These are phyloP conservation scores for Beauveria pseudobassiana DNA, from an alignment of 2,329 filamentous ascomycete species.

Conservation along the genomic window DNA sequence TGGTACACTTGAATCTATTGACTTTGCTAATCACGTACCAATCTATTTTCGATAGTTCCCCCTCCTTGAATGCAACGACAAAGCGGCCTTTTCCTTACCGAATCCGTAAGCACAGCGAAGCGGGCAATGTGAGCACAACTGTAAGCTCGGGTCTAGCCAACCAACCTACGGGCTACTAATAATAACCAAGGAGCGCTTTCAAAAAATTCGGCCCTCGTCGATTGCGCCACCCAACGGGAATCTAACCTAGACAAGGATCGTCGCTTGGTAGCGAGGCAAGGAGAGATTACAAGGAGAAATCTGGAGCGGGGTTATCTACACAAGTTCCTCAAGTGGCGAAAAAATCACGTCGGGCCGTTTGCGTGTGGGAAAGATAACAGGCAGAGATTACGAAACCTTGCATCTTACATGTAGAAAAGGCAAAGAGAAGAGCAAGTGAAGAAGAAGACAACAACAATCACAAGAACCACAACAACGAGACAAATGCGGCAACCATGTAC, in stretches of 20 bases:
- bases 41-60: not conserved
- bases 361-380: too few species aligned
- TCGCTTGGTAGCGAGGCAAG: too few species aligned
- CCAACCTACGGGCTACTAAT: not conserved
- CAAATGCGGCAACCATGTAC: constrained; percentile 3
- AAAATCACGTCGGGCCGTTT: too few species aligned
- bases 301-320: too few species aligned
- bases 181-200: too few species aligned
- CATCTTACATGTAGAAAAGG: too few species aligned
- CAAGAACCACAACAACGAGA: not conserved
- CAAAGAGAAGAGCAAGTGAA: not conserved
- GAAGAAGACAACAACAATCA: not conserved
- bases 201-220: not conserved
- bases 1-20: not conserved
- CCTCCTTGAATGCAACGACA: constrained; percentile 2
- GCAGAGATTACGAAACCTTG: too few species aligned
- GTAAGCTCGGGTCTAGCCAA: not conserved
- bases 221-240: too few species aligned
- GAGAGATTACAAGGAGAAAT: too few species aligned
- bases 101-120: constrained; percentile 9
- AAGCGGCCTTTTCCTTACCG: not conserved
- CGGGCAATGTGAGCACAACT: not conserved
- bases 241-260: too few species aligned
- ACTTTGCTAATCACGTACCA: not conserved
- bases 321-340: too few species aligned